Conservation (phyloP, 2,329 filamentous ascomycete species). For the Clonostachys rhizophaga region DNA sequence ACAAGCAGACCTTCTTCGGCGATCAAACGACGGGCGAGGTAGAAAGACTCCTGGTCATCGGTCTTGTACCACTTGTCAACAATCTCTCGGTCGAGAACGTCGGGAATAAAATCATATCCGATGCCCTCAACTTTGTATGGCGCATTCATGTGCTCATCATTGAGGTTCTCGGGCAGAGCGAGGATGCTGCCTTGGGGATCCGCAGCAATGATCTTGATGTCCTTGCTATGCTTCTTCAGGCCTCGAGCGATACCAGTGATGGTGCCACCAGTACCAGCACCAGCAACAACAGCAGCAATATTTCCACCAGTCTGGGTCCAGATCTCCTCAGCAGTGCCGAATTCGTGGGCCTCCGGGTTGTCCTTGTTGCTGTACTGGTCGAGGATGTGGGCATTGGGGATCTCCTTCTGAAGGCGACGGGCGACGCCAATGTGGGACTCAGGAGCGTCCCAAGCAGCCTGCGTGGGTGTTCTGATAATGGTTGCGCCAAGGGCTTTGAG, state of each 20-base stretch:
- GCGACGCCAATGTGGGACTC: conserved; percentile 98
- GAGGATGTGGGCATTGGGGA: conserved; percentile 94
- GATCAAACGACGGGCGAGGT: conserved; percentile 84
- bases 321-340: conserved; percentile 92
- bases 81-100: conserved; percentile 74
- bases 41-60: conserved; percentile 85
- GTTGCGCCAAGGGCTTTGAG: conserved; percentile 90
- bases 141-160: conserved; percentile 75
- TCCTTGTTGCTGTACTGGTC: conserved; percentile 92
- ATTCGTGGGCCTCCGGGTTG: conserved; percentile 91
- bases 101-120: conserved; percentile 96
- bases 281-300: conserved; percentile 79
- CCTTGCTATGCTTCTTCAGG: conserved; percentile 78
- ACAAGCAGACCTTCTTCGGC: conserved; percentile 91
- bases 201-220: conserved; percentile 85
- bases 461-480: conserved; percentile 95
- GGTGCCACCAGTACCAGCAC: conserved; percentile 92
- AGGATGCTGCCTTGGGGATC: conserved; percentile 92
- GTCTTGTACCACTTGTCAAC: conserved; percentile 99
- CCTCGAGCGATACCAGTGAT: conserved; percentile 86
- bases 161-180: conserved; percentile 74
- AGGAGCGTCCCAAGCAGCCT: conserved; percentile 89
- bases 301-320: conserved; percentile 86
- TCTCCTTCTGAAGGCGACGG: conserved; percentile 83
- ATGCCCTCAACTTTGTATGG: conserved; percentile 98